These are phyloP conservation scores for Angomonas ambiguus DNA, from an alignment of 208 protist species.

Conservation along the genomic window DNA sequence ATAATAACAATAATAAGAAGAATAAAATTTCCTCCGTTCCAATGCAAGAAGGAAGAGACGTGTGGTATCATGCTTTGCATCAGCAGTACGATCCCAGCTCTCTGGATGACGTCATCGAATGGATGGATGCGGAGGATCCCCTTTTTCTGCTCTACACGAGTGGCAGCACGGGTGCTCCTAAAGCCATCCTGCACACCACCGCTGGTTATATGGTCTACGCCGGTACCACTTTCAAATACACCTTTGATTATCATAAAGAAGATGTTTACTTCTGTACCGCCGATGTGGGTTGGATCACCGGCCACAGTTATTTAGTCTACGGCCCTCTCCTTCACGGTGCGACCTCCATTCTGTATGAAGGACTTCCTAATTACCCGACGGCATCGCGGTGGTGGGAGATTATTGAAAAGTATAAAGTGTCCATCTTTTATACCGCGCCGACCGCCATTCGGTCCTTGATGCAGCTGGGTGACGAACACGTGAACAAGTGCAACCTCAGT, in stretches of 20 bases:
- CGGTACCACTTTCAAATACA: conserved; percentile 89
- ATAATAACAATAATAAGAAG: conserved; percentile 21
- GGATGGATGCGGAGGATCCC: conserved; percentile 92
- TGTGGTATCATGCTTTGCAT: conserved; percentile 61
- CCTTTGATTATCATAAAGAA: conserved; percentile 93
- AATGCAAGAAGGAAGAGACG: conserved; percentile 59
- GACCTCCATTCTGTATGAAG: conserved; percentile 95
- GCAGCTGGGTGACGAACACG: conserved; percentile 70
- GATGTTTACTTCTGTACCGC: conserved; percentile 96
- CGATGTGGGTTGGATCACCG: conserved; percentile 95
- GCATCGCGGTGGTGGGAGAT: conserved; percentile 91
- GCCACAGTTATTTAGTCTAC: conserved; percentile 97
- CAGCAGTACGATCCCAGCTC: conserved; percentile 16
- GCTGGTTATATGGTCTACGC: conserved; percentile 94
- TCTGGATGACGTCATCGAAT: conserved; percentile 68
- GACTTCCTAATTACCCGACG: conserved; percentile 90
- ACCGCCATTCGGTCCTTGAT: conserved; percentile 94
- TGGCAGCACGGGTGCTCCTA: conserved; percentile 96
- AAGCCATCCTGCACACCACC: conserved; percentile 94
- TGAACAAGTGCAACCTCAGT: conserved; percentile 65
- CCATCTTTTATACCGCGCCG: conserved; percentile 97
- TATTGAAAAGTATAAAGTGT: conserved; percentile 93
- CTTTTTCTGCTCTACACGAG: conserved; percentile 98
- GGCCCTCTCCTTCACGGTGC: conserved; percentile 96
- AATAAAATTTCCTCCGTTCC: neutral